phyloP scores from a whole-genome alignment of 106 monocot genomes.

The Alisma plantagoaquatica region DNA sequence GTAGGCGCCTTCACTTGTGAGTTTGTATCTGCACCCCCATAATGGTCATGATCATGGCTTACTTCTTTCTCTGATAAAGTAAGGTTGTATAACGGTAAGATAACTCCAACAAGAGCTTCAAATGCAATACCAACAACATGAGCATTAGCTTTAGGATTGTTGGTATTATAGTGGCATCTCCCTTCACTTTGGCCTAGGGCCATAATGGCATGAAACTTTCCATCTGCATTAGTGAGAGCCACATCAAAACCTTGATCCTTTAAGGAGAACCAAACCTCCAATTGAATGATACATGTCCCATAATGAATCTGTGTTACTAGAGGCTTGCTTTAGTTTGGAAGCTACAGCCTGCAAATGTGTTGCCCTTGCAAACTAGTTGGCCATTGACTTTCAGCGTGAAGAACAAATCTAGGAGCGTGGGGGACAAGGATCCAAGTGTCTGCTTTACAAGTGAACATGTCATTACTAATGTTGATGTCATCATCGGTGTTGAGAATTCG shows the following conservation, averaged over 20 bases:
- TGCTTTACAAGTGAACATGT: slow-evolving; percentile 35
- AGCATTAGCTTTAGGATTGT: slow-evolving; percentile 62
- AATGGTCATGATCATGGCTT: no score
- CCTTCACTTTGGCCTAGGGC: slow-evolving; percentile 94
- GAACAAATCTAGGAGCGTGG: slow-evolving; percentile 41
- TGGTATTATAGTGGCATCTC: slow-evolving; percentile 80
- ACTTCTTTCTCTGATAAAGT: no score
- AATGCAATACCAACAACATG: slow-evolving; percentile 89
- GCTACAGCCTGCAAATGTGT: no score
- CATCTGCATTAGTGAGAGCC: slow-evolving; percentile 43
- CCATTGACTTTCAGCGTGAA: slow-evolving; percentile 46
- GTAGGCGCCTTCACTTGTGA: no score
- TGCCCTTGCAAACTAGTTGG: slow-evolving; percentile 47
- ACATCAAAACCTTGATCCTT: slow-evolving; percentile 68
- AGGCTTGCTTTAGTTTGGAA: no score
- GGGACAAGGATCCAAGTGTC: slow-evolving; percentile 33
- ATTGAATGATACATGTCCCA: slow-evolving; percentile 53
- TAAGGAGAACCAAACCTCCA: slow-evolving; percentile 57
- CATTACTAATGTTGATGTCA: slow-evolving; percentile 16
- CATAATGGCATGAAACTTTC: slow-evolving; percentile 77
- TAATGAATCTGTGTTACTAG: slow-evolving; percentile 50
- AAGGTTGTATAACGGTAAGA: no score
- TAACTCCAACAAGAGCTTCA: slow-evolving; percentile 80
- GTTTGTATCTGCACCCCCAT: no score
- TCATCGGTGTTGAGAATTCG: slow-evolving; percentile 58